A percentile compares a stretch with the other conserved stretches of the same genome.
phyloP scores from a whole-genome alignment of 176 grass and related monocot genomes.

The Thinopyrum elongatum region DNA sequence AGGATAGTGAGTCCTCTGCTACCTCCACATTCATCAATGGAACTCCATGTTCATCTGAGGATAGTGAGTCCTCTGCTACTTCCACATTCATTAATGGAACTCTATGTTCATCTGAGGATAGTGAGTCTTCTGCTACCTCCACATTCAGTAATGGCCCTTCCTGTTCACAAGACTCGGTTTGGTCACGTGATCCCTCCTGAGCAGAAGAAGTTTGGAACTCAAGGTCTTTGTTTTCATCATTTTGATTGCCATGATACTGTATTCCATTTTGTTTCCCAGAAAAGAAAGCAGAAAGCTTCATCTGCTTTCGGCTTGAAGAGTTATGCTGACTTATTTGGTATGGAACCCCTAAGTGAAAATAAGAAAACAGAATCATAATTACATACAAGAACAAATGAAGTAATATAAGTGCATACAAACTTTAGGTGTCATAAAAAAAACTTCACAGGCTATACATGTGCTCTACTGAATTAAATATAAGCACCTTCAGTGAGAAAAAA shows the following conservation, averaged over 20 bases:
- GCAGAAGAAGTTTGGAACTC: conserved; percentile 36
- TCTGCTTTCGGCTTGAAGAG: conserved; percentile 67
- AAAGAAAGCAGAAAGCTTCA: conserved; percentile 93
- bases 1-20: conserved; percentile 33
- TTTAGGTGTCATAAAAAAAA: not conserved
- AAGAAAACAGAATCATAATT: not conserved
- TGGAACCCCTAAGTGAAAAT: conserved; percentile 46
- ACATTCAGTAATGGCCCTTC: conserved; percentile 33
- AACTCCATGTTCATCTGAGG: conserved; percentile 33
- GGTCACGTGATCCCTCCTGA: conserved; percentile 29
- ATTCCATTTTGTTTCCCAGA: conserved; percentile 47
- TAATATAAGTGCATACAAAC: conserved; percentile 7
- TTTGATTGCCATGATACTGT: not conserved
- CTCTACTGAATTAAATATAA: not conserved
- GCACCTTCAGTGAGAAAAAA: not conserved
- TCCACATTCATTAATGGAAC: conserved; percentile 28
- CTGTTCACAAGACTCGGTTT: conserved; percentile 15
- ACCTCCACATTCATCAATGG: conserved; percentile 32
- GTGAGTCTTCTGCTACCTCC: conserved; percentile 27
- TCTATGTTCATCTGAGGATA: conserved; percentile 38
- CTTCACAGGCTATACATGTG: not conserved
- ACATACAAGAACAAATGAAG: not conserved
- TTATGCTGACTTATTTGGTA: conserved; percentile 67
- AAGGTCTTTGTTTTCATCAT: conserved; percentile 20
- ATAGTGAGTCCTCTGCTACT: conserved; percentile 28